Percentiles rank a stretch among this genome's conserved stretches.
Evolutionary conservation across 2,329 filamentous ascomycete species (phyloP).

Genomic region (Capronia coronata): DNA sequence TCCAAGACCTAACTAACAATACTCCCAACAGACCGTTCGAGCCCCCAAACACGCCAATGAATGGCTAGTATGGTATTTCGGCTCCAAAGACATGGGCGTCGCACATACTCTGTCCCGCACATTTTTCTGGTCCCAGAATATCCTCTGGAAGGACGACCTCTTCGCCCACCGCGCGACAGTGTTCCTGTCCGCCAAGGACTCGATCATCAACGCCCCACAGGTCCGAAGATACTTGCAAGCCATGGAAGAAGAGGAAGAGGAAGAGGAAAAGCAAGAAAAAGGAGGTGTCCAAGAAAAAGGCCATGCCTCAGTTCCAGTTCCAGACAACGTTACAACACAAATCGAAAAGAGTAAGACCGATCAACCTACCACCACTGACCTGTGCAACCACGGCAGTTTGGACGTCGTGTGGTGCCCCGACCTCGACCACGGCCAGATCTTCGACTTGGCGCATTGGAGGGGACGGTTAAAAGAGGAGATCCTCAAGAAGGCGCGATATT

Average conservation of each 20-base stretch:
- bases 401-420: slow-evolving; percentile 9
- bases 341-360: no score
- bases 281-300: neutral
- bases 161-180: slow-evolving; percentile 10
- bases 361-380: neutral
- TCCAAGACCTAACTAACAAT: no score
- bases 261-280: neutral
- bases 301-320: neutral
- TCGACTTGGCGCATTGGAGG: slow-evolving; percentile 4
- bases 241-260: neutral
- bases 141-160: slow-evolving; percentile 49
- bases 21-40: slow-evolving; percentile 42
- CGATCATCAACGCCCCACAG: slow-evolving; percentile 12
- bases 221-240: slow-evolving; percentile 10
- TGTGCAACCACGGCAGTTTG: neutral
- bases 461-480: slow-evolving; percentile 6
- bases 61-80: slow-evolving; percentile 65
- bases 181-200: slow-evolving; percentile 19
- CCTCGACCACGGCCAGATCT: slow-evolving; percentile 11
- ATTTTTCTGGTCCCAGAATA: slow-evolving; percentile 67
- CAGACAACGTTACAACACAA: no score
- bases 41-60: slow-evolving; percentile 56
- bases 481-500: slow-evolving; percentile 1
- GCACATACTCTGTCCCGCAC: slow-evolving; percentile 57
- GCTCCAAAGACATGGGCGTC: slow-evolving; percentile 60